Percentiles rank a stretch among this genome's conserved stretches.
These are phyloP conservation scores for Allium fistulosum DNA, from an alignment of 106 monocot genomes.

Conservation along the genomic window DNA sequence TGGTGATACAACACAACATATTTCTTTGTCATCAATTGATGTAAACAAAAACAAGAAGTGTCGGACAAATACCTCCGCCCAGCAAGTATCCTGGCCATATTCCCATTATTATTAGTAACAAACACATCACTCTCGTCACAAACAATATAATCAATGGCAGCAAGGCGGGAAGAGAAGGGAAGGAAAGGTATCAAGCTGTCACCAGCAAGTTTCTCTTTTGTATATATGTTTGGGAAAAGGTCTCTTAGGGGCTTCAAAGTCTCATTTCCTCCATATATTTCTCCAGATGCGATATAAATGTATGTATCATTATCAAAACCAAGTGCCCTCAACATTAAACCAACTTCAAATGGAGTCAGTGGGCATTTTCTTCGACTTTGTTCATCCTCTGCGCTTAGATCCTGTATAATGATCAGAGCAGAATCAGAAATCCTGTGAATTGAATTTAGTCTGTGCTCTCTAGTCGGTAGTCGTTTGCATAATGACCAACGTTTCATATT, in stretches of 20 bases:
- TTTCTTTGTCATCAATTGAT: too few relatives aligned
- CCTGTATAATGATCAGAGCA: slow-evolving; percentile 28
- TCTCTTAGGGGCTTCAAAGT: slow-evolving; percentile 63
- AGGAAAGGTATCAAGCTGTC: slow-evolving; percentile 55
- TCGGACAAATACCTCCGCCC: slow-evolving; percentile 51
- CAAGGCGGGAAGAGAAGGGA: slow-evolving; percentile 73
- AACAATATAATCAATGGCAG: slow-evolving; percentile 91
- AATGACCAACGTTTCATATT: too few relatives aligned
- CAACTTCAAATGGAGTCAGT: slow-evolving; percentile 83
- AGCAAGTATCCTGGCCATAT: slow-evolving; percentile 98
- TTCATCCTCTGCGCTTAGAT: slow-evolving; percentile 72
- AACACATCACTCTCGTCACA: slow-evolving; percentile 92
- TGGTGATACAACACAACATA: too few relatives aligned
- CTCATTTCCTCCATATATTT: slow-evolving; percentile 82
- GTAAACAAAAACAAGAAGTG: too few relatives aligned
- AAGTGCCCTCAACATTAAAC: slow-evolving; percentile 79
- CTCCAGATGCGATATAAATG: slow-evolving; percentile 90
- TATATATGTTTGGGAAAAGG: slow-evolving; percentile 81
- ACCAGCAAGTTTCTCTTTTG: slow-evolving; percentile 70
- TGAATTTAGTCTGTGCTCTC: too few relatives aligned
- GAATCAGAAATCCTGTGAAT: too few relatives aligned
- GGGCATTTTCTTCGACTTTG: slow-evolving; percentile 89
- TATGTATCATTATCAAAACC: slow-evolving; percentile 77
- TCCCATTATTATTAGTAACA: slow-evolving; percentile 96
- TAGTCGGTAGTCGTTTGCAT: too few relatives aligned